These are phyloP conservation scores for Leccinum fibrillosum DNA, from an alignment of 768 basidiomycete genomes.

Conservation along the genomic window DNA sequence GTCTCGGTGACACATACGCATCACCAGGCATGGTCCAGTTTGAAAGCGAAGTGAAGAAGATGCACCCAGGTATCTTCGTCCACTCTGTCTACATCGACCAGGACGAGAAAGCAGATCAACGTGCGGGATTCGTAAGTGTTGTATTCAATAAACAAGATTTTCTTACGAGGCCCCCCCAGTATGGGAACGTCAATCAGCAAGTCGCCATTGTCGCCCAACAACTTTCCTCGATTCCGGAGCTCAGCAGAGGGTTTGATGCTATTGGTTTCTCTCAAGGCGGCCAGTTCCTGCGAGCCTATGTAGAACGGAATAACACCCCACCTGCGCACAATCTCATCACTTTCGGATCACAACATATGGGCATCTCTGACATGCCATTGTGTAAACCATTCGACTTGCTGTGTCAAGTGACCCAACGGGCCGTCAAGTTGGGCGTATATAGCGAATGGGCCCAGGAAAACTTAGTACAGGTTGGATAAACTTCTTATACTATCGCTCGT, in stretches of 20 bases:
- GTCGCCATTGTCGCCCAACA: constrained; percentile 62
- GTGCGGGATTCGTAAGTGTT: constrained; percentile 67
- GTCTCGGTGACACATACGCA: constrained; percentile 75
- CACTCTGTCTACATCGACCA: constrained; percentile 70
- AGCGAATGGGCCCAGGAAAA: constrained; percentile 73
- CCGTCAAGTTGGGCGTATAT: constrained; percentile 64
- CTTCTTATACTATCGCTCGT: neutral
- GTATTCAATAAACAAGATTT: neutral
- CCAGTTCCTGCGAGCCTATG: constrained; percentile 84
- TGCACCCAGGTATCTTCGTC: constrained; percentile 74
- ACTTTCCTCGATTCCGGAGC: constrained; percentile 58
- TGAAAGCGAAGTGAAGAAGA: constrained; percentile 49
- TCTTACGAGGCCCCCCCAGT: constrained; percentile 40
- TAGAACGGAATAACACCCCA: constrained; percentile 71
- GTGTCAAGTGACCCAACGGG: constrained; percentile 64
- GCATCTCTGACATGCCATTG: constrained; percentile 68
- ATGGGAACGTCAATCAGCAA: constrained; percentile 75
- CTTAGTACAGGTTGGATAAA: constrained; percentile 56
- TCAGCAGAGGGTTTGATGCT: constrained; percentile 74
- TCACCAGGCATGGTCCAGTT: constrained; percentile 75
- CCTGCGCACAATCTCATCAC: constrained; percentile 80
- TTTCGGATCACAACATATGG: constrained; percentile 88
- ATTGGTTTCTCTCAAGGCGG: constrained; percentile 90
- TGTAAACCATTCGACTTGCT: constrained; percentile 65
- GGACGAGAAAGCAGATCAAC: constrained; percentile 58